These are phyloP conservation scores for Castanopsis chinensis DNA, from an alignment of 306 rosid genomes.

Conservation along the genomic window DNA sequence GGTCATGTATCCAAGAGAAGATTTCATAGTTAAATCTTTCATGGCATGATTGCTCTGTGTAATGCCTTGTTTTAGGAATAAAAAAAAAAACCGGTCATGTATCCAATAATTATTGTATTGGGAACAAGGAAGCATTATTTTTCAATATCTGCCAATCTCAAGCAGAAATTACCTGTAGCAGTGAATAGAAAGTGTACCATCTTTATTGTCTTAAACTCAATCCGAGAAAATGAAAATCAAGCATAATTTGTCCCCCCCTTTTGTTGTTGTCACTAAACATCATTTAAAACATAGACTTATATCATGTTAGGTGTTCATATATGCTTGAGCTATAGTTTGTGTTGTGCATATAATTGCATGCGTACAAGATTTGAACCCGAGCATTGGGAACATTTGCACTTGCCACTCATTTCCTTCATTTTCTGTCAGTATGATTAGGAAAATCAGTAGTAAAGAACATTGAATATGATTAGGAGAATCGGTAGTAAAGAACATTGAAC, in stretches of 20 bases:
- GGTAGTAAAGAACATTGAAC: no score
- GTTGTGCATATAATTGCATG: not conserved
- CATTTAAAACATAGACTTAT: not conserved
- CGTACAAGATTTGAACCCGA: not conserved
- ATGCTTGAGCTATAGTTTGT: not conserved
- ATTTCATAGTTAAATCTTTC: not conserved
- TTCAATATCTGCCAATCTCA: not conserved
- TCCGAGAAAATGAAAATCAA: not conserved
- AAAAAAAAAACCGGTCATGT: constrained; percentile 5
- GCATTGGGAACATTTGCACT: not conserved
- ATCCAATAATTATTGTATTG: not conserved
- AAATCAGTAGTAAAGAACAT: no score
- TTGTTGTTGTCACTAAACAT: not conserved
- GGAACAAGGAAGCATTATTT: not conserved
- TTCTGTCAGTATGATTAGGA: no score
- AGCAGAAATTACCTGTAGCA: not conserved
- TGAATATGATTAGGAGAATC: no score
- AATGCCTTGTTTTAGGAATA: constrained; percentile 10
- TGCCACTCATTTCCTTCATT: no score
- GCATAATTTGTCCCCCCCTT: not conserved
- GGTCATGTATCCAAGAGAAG: not conserved
- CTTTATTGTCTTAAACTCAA: not conserved
- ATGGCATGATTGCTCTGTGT: constrained; percentile 3
- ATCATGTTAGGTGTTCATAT: not conserved
- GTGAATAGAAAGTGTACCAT: not conserved